These are phyloP conservation scores for Beauveria bassiana DNA, from an alignment of 2,329 filamentous ascomycete species.

Conservation along the genomic window DNA sequence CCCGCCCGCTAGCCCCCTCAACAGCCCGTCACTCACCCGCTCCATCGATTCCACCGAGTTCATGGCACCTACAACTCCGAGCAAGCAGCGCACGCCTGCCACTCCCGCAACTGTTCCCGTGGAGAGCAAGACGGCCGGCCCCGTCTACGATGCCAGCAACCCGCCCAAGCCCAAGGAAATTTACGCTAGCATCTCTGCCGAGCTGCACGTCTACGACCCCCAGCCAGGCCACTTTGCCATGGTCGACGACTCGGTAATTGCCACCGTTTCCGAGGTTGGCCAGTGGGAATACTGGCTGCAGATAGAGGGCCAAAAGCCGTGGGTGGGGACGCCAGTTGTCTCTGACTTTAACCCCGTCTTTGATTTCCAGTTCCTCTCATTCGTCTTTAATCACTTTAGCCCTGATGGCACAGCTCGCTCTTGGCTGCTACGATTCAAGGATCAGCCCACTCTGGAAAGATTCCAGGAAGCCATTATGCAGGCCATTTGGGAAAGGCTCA, in stretches of 20 bases:
- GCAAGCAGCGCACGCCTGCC: slow-evolving; percentile 40
- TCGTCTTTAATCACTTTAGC: slow-evolving; percentile 97
- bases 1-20: slow-evolving; percentile 54
- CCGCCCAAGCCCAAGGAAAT: slow-evolving; percentile 65
- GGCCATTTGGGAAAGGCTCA: slow-evolving; percentile 92
- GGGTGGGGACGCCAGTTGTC: slow-evolving; percentile 78
- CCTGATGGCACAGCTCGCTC: slow-evolving; percentile 86
- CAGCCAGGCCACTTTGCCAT: slow-evolving; percentile 75
- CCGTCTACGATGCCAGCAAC: slow-evolving; percentile 15
- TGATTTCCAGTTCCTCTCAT: slow-evolving; percentile 98
- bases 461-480: slow-evolving; percentile 95
- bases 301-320: slow-evolving; percentile 67
- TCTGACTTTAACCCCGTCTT: slow-evolving; percentile 96
- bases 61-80: slow-evolving; percentile 37
- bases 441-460: slow-evolving; percentile 68
- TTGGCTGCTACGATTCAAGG: slow-evolving; percentile 88
- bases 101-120: slow-evolving; percentile 21
- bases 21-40: slow-evolving; percentile 47
- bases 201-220: slow-evolving; percentile 93
- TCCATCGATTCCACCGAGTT: slow-evolving; percentile 51
- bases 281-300: slow-evolving; percentile 96
- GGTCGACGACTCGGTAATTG: slow-evolving; percentile 67
- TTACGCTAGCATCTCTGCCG: slow-evolving; percentile 66
- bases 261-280: slow-evolving; percentile 77
- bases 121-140: slow-evolving; percentile 24